Evolutionary conservation across 495 filamentous ascomycete genomes (phyloP), one percentile per base, ranked within the genome.

Genomic region (Corynascus novoguineensis): DNA sequence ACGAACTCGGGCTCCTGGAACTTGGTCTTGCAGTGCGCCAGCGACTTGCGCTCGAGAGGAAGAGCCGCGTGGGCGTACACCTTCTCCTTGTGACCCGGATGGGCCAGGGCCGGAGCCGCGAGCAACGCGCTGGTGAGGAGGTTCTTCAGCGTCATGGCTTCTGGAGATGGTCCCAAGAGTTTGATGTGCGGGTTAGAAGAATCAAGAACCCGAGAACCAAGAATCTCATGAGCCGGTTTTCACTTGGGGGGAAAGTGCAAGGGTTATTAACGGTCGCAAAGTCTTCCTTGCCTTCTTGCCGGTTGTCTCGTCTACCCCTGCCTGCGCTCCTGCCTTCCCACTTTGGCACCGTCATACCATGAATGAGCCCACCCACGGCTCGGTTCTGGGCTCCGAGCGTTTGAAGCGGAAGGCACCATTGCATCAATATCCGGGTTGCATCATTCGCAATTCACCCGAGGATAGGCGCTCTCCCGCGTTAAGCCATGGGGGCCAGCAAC

Each of bases 1-100:
- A 69, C 22, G 34, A 71, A 69, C 57, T 67, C 66, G 55, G 64
- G 64, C 6, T 60, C 35, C 32, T 49, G 40, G 56, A 71, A 69
- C 38, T 63, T 38, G 57, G 52, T 40, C n/a, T 38, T 6, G 63
- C 68, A 71, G 65, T 71, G 68, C 58, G 60, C 51, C 38, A 71
- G 64, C 1, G 59, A 62, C 50, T 59, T 64, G 55, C 61, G 61
- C 49, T 71, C 59, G 27, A 68, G 58, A 5, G 66, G 64, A 4
- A 60, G 54, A 25, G 65, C 65, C 0, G 52, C n/a, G 54, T 68
- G 63, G 4, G 55, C 42, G 52, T 57, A 54, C 17, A 67, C 58
- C 59, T 61, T 44, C 52, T 65, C 63, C 9, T 61, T 24, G 60
- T 63, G 29, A 55, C 63, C 66, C 7, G 66, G 66, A 45, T 71